Evolutionary conservation across 495 filamentous ascomycete species (phyloP).

Genomic region (Penicillium malachiteum): DNA sequence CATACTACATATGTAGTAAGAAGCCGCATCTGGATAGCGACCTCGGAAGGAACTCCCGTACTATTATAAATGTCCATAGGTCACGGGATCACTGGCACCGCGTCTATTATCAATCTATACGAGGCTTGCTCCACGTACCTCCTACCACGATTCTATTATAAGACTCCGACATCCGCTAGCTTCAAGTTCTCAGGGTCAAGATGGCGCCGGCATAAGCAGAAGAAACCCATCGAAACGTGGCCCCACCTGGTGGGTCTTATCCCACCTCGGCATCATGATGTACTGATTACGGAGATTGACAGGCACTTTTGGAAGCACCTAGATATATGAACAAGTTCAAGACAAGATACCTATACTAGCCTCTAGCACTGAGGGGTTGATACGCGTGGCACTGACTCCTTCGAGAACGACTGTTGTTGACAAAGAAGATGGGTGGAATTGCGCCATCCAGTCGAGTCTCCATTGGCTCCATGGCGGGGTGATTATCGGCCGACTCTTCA

Average conservation of each 20-base stretch:
- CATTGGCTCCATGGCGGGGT: constrained; percentile 29
- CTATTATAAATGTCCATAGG: too few species aligned
- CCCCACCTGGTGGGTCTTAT: constrained; percentile 6
- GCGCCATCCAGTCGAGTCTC: constrained; percentile 31
- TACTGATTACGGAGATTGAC: not conserved
- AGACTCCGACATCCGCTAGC: too few species aligned
- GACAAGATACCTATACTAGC: not conserved
- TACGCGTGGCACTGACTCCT: not conserved
- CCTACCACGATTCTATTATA: too few species aligned
- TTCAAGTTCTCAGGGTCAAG: not conserved
- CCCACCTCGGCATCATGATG: not conserved
- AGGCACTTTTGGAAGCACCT: not conserved
- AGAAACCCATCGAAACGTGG: not conserved
- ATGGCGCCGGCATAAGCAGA: not conserved
- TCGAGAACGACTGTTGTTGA: not conserved
- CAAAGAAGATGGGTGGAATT: constrained; percentile 8
- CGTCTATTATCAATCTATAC: too few species aligned
- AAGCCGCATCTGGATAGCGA: too few species aligned
- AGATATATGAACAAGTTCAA: not conserved
- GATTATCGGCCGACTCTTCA: constrained; percentile 30
- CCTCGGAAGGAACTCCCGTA: too few species aligned
- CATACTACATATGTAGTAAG: too few species aligned
- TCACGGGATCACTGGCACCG: too few species aligned
- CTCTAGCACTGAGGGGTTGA: not conserved
- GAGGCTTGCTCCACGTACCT: too few species aligned